phyloP scores from a whole-genome alignment of 306 rosid genomes.

The Echinosophora koreensis region DNA sequence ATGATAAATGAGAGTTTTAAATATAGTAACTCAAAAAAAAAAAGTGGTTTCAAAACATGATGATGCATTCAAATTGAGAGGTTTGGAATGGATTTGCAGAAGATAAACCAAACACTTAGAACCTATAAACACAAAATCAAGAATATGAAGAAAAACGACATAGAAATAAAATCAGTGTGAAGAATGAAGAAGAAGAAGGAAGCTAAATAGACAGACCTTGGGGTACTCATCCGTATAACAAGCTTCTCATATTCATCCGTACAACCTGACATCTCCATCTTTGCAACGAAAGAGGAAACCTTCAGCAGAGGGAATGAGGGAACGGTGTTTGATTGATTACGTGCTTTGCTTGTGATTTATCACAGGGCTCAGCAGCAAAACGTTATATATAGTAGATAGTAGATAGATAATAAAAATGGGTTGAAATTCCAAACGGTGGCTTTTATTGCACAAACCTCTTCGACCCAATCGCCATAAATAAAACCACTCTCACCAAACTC shows the following conservation, averaged over 20 bases:
- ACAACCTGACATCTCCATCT: slow-evolving; percentile 78
- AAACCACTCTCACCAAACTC: slow-evolving; percentile 61
- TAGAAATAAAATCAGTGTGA: neutral
- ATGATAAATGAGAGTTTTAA: slow-evolving; percentile 30
- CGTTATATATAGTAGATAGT: neutral
- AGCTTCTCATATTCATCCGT: slow-evolving; percentile 87
- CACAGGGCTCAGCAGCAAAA: slow-evolving; percentile 31
- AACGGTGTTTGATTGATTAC: neutral
- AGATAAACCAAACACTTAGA: neutral
- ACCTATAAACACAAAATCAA: neutral
- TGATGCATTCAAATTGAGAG: neutral
- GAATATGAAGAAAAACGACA: neutral
- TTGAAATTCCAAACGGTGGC: slow-evolving; percentile 47
- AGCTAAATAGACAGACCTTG: slow-evolving; percentile 63
- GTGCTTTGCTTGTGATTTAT: neutral
- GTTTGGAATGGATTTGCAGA: neutral
- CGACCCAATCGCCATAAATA: slow-evolving; percentile 58
- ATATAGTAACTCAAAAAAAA: neutral
- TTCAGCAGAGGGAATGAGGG: neutral
- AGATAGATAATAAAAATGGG: slow-evolving; percentile 28
- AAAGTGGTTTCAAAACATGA: slow-evolving; percentile 32
- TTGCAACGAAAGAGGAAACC: no score
- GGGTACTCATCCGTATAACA: slow-evolving; percentile 83
- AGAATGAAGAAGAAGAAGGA: neutral
- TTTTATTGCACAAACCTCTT: slow-evolving; percentile 54